These are phyloP conservation scores for Encephalitozoon hellem DNA, from an alignment of 371 early-diverging fungal species.

Conservation along the genomic window DNA sequence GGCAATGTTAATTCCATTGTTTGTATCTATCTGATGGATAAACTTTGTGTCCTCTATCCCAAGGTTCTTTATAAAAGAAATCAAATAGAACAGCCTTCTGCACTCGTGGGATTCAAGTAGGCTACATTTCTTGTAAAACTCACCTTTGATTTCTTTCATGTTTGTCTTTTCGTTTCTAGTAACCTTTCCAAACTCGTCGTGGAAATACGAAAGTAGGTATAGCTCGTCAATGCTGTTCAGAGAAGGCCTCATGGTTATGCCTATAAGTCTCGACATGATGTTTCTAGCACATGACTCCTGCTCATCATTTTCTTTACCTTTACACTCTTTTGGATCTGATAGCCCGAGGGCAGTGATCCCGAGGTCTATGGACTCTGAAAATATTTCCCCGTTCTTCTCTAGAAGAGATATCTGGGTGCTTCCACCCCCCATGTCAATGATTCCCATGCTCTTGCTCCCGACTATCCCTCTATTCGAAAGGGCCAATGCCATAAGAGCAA, in stretches of 20 bases:
- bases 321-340: background rate
- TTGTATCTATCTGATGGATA: background rate
- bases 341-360: background rate
- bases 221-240: constrained; percentile 3
- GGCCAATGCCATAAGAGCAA: constrained; percentile 23
- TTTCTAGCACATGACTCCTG: background rate
- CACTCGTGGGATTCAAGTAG: background rate
- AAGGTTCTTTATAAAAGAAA: constrained; percentile 3
- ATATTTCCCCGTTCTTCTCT: background rate
- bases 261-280: background rate
- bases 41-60: background rate
- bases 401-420: constrained; percentile 51
- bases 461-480: constrained; percentile 55
- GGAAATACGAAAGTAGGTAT: constrained; percentile 27
- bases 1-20: background rate
- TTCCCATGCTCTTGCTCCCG: constrained; percentile 16
- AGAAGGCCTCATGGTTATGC: background rate
- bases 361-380: background rate
- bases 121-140: background rate
- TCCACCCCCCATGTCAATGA: constrained; percentile 59
- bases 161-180: background rate
- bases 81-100: background rate
- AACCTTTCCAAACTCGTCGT: constrained; percentile 17
- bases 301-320: background rate
- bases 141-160: background rate